Evolutionary conservation across 2,329 filamentous ascomycete genomes (phyloP).

Genomic region (Hawksworthiomyces lignivorus): DNA sequence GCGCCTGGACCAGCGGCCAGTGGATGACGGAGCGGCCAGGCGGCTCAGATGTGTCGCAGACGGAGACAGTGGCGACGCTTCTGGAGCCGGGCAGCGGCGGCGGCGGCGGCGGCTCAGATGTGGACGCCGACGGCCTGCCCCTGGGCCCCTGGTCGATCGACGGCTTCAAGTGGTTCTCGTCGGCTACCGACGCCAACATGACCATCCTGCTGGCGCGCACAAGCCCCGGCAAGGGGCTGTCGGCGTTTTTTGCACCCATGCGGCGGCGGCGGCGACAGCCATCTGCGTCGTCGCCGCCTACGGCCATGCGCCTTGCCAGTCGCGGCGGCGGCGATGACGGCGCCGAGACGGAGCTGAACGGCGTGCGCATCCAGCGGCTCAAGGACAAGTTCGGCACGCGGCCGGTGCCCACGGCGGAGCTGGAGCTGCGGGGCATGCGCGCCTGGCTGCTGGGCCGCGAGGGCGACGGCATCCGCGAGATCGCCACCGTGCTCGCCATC

Average conservation of each 20-base stretch:
- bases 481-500: slow-evolving; percentile 61
- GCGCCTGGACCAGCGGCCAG: slow-evolving; percentile 64
- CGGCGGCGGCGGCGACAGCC: slow-evolving; percentile 26
- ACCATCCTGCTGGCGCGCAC: slow-evolving; percentile 57
- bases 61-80: slow-evolving; percentile 51
- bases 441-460: slow-evolving; percentile 59
- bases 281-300: slow-evolving; percentile 12
- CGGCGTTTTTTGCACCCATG: slow-evolving; percentile 59
- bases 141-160: slow-evolving; percentile 53
- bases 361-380: slow-evolving; percentile 58
- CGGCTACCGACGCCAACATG: slow-evolving; percentile 58
- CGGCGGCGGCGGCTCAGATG: slow-evolving; percentile 20
- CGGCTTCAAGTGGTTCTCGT: slow-evolving; percentile 68
- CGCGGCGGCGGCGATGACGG: slow-evolving; percentile 17
- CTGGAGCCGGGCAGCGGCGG: slow-evolving; percentile 5
- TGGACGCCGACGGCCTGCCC: slow-evolving; percentile 22
- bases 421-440: slow-evolving; percentile 56
- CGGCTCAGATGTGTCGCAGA: slow-evolving; percentile 61
- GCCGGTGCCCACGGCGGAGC: slow-evolving; percentile 63
- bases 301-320: slow-evolving; percentile 21
- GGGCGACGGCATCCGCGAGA: slow-evolving; percentile 60
- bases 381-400: slow-evolving; percentile 68
- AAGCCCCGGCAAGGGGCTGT: slow-evolving; percentile 38
- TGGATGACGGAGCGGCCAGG: slow-evolving; percentile 71
- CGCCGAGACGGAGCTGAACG: slow-evolving; percentile 48